Conservation (phyloP, 805 yeast genomes). For the Maudiozyma pseudohumilis region DNA sequence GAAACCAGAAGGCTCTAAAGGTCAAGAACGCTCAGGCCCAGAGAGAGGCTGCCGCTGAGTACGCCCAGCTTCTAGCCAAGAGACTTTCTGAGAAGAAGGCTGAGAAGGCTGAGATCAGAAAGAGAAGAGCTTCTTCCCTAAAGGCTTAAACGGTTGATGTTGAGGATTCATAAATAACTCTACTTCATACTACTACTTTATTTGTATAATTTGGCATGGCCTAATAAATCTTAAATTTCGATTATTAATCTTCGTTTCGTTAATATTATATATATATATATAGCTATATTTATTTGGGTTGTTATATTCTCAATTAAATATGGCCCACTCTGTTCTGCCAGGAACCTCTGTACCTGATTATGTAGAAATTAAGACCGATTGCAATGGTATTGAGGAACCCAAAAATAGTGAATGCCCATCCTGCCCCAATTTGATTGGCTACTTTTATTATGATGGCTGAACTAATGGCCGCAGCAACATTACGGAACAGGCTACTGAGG, state of each 20-base stretch:
- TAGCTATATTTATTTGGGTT: background rate
- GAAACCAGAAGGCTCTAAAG: conserved; percentile 89
- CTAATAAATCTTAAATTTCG: conserved; percentile 7
- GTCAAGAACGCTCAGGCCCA: conserved; percentile 95
- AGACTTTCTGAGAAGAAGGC: conserved; percentile 98
- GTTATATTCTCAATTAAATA: background rate
- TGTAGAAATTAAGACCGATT: conserved; percentile 13
- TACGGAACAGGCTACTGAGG: conserved; percentile 42
- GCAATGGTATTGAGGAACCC: conserved; percentile 30
- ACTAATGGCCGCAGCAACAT: conserved; percentile 44
- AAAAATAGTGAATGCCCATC: conserved; percentile 49
- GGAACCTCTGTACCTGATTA: conserved; percentile 14
- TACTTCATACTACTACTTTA: conserved; percentile 13
- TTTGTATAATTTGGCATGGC: conserved; percentile 12
- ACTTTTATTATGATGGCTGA: conserved; percentile 36
- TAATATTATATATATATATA: background rate
- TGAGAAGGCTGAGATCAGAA: conserved; percentile 95
- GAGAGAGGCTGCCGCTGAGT: conserved; percentile 99
- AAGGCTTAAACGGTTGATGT: conserved; percentile 53
- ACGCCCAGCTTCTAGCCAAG: conserved; percentile 96
- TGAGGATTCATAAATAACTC: conserved; percentile 7
- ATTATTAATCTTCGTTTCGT: conserved; percentile 2
- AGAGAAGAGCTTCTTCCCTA: conserved; percentile 99
- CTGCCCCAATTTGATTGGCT: conserved; percentile 34
- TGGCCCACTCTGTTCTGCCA: conserved; percentile 11